Evolutionary conservation across 306 rosid genomes (phyloP), one percentile per base, ranked within the genome.

Genomic region (Elaeagnus macrophylla): DNA sequence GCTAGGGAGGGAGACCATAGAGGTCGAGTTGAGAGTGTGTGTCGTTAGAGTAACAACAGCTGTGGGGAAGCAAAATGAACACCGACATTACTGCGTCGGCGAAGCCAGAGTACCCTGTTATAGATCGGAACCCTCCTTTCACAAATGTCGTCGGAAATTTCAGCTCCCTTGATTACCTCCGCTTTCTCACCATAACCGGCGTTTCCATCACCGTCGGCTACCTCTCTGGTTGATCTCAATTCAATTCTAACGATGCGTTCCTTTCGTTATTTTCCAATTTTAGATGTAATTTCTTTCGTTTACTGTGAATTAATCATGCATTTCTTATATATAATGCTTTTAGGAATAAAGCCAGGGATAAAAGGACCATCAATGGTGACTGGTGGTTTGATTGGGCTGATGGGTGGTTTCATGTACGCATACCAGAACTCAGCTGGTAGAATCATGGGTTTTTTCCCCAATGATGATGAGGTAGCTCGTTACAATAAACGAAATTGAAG

Each of bases 371-470:
- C 95, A 42, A 89, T 89, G 97, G 97, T 89, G 64, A 89, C 95
- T 1, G 94, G 97, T 42, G 97, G 97, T 51, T 54, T 89, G 56
- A 89, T 89, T 51, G 97, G 97, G 25, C 46, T 83, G 0, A 79
- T 89, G 89, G 97, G 97, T 45, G 97, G 97, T 3, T 89, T 89
- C 77, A 89, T 89, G 97, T 89, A 85, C 40, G 97, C 97, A 7
- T 89, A 83, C 67, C 95, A 85, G 76, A 89, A 89, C 65, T 89
- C 97, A 6, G 93, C 87, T 0, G 97, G 95, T 16, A 64, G 97
- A 53, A 55, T 89, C 56, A 89, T 85, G 97, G 97, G 95, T 8
- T 89, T 89, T 68, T 89, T 85, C 70, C 97, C 97, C 72, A 89
- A 89, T 57, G 85, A 83, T 7, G 75, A 55, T 63, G 97, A 89